Base-by-base conservation (phyloP, 1,284 basidiomycete genomes). In the Pseudomicrostroma phylloplanum region DNA sequence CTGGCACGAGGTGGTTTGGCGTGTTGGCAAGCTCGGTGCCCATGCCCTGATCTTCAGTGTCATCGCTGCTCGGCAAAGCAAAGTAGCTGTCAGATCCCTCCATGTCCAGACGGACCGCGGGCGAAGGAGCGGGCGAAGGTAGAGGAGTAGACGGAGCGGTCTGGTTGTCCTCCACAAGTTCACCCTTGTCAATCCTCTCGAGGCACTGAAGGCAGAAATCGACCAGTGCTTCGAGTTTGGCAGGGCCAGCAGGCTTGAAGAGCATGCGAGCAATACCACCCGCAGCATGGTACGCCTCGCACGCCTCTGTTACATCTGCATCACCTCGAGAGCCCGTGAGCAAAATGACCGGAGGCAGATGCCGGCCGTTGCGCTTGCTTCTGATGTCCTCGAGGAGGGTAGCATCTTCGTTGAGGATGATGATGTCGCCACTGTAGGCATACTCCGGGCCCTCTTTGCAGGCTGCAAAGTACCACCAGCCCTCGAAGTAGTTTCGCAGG, bases 241-340 rank as follows among this genome's bases (percentile, higher is more conserved):
- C 85, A 0, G 92, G 92, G 0, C 92, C 91, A 30, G 87, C 87
- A 2, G 92, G 92, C 79, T 96, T 96, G 83, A 89, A 90, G 23
- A 94, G 81, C 43, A 92, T 83, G 15, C 90, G 86, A 78, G 89
- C 90, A 79, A 91, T 89, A 36, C 92, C 91, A 19, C 92, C 92
- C n/a, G 86, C 85, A 30, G 83, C 83, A 73, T 91, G 89, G 73
- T 89, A 88, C 25, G 87, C 86, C 65, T 83, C 85, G 62, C 65
- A 87, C 84, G 56, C 86, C 82, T 26, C 83, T 80, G 84, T 87
- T 84, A 65, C 79, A 51, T 83, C 81, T 6, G 86, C 83, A 76
- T 85, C 87, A 30, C 87, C 87, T 56, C 89, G 85, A 49, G 83
- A 83, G 1, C 87, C 84, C 7, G 89, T 88, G 40, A 92, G 82